Evolutionary conservation across 2,329 filamentous ascomycete genomes (phyloP), one percentile per base, ranked within the genome.

Genomic region (Colletotrichum tropicicola): DNA sequence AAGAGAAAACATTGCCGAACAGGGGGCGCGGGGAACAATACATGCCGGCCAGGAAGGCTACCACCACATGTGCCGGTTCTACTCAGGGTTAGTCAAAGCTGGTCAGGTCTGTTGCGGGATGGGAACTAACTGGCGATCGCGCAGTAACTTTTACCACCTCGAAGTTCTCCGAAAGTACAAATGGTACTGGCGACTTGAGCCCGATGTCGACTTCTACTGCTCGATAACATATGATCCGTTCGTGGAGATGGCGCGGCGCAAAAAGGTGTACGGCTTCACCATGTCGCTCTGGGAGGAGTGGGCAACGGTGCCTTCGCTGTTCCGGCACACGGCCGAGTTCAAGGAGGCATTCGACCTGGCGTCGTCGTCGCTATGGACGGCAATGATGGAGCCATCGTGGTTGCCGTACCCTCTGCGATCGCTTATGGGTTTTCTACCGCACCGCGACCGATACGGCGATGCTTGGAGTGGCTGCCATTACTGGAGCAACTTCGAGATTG

Each of bases 401-500:
- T 59, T 79, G 43, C 80, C 80, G 2, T 81, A 75, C 66, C 80
- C 80, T 5, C 71, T 82, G 44, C 75, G 80, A 7, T 70, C 72
- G n/a, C 68, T 77, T 41, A 69, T 81, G 63, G 71, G 73, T 51
- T 76, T 73, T 71, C 63, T 79, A 21, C 72, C 77, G 3, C 74
- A 80, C 68, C 76, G 76, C 43, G 78, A 81, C 57, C 67, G 70
- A 3, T 70, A 73, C 43, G 80, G 80, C 32, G 80, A 83, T 64
- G 68, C 67, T 32, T 83, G 80, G 80, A 82, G 76, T 60, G 53
- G 79, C 64, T 83, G 80, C 68, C 80, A 83, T 64, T 83, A 81
- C 69, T 83, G 80, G 80, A 81, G 78, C 66, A 83, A 83, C 64
- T 83, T 83, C 51, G 80, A 83, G 70, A 82, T 83, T 58, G 80